These are phyloP conservation scores for Xylaria telfairii DNA, from an alignment of 495 filamentous ascomycete genomes.

Conservation along the genomic window DNA sequence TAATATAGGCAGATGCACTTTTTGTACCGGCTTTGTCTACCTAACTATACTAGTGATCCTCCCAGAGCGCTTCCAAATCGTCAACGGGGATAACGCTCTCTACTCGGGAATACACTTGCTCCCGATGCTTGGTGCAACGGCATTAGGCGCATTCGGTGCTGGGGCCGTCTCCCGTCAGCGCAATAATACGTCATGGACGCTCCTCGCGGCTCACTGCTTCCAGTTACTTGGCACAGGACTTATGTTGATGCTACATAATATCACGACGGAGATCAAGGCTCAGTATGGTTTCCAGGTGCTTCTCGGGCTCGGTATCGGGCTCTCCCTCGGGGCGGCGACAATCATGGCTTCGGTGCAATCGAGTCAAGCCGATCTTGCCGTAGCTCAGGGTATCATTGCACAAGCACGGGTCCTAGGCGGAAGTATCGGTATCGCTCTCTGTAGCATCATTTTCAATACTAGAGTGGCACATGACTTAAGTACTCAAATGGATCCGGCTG, in stretches of 20 bases:
- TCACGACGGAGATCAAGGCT: slow-evolving; percentile 36
- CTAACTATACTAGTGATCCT: slow-evolving; percentile 63
- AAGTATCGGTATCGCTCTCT: slow-evolving; percentile 57
- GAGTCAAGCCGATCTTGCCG: slow-evolving; percentile 54
- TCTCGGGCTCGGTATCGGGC: slow-evolving; percentile 61
- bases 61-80: slow-evolving; percentile 65
- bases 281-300: slow-evolving; percentile 61
- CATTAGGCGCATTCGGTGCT: slow-evolving; percentile 58
- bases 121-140: slow-evolving; percentile 58
- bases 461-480: slow-evolving; percentile 31
- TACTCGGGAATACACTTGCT: slow-evolving; percentile 64
- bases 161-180: slow-evolving; percentile 52
- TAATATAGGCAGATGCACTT: slow-evolving; percentile 45
- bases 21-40: slow-evolving; percentile 63
- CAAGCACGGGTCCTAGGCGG: slow-evolving; percentile 66
- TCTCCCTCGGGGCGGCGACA: slow-evolving; percentile 56
- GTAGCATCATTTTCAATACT: slow-evolving; percentile 52
- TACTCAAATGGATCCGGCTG: slow-evolving; percentile 31
- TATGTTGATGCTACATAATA: slow-evolving; percentile 46
- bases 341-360: slow-evolving; percentile 58
- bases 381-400: slow-evolving; percentile 60
- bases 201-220: slow-evolving; percentile 54
- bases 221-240: slow-evolving; percentile 60
- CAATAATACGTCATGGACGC: slow-evolving; percentile 57
- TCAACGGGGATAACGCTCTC: slow-evolving; percentile 55